Base-by-base conservation (phyloP, 352 stramenopile species). In the Globisporangium paroecandrum region DNA sequence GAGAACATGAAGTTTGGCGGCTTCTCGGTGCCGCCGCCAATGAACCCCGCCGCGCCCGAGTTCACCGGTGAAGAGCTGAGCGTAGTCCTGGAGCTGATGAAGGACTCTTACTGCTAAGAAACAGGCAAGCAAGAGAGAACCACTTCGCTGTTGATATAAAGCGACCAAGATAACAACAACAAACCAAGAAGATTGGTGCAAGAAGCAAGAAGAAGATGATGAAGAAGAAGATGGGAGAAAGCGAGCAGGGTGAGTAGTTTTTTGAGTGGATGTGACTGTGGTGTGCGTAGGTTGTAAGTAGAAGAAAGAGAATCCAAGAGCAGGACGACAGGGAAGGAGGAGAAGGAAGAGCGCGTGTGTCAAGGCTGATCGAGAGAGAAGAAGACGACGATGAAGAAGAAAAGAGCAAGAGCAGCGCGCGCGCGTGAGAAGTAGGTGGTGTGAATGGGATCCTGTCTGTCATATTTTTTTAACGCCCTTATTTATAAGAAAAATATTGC, bases 11-110 rank as follows among this genome's bases (percentile, higher is more conserved):
- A 90, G 72, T 82, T 77, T 57, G 68, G 70, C 24, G 71, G 70
- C 57, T 89, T 89, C 62, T 55, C 77, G 27, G 76, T 87, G 64
- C 81, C 82, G 9, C 75, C 81, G 41, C 77, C 82, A 0, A 89
- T 93, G 78, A 87, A 93, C 53, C 81, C 76, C 13, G 82, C 85
- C 4, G 81, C 79, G 12, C 77, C 84, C 20, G 85, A 93, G 66
- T 89, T 93, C 58, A 91, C 83, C 15, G 83, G 83, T 22, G 85
- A 91, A 71, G 85, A 93, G 66, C 81, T 93, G 8, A 93, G 73
- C 56, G 85, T 87, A 36, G 85, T 93, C 65, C 55, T 93, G 59
- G 82, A 93, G 60, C 80, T 93, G 61, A 93, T 93, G 85, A 91
- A 93, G 69, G 83, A 90, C 57, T 82, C 83, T 58, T 91, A 80